A percentile compares a stretch with the other conserved stretches of the same genome.
phyloP scores from a whole-genome alignment of 78 protist species.

The Planoprotostelium fungivorum region DNA sequence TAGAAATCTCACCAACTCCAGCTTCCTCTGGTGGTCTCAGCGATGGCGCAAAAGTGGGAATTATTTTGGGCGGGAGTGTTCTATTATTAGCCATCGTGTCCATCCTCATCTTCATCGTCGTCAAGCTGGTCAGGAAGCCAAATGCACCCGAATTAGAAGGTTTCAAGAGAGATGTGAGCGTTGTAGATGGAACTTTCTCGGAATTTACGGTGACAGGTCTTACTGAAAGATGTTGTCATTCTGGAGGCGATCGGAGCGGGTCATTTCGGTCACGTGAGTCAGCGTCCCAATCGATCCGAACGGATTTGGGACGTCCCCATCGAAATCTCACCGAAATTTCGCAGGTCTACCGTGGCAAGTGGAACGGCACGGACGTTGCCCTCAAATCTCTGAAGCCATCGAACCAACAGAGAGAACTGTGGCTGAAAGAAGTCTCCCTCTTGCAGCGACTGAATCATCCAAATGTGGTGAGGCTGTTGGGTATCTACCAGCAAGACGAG shows the following conservation, averaged over 20 bases:
- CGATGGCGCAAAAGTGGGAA: too few relatives aligned
- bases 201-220: too few relatives aligned
- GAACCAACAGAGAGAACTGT: background rate
- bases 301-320: too few relatives aligned
- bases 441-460: background rate
- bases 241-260: background rate
- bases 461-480: background rate
- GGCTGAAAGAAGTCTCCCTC: background rate
- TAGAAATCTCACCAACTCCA: too few relatives aligned
- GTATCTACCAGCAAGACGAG: background rate
- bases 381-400: background rate
- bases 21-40: too few relatives aligned
- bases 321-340: too few relatives aligned
- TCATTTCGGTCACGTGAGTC: background rate
- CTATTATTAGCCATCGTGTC: background rate
- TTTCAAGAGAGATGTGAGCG: background rate
- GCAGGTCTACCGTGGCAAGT: background rate
- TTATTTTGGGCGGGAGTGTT: background rate
- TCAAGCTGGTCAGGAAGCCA: background rate
- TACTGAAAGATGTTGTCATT: background rate
- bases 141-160: background rate
- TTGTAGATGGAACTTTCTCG: background rate
- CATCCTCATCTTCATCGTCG: background rate
- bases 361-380: background rate
- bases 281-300: too few relatives aligned